These are phyloP conservation scores for Hevea brasiliensis DNA, from an alignment of 345 rosid genomes.

Conservation along the genomic window DNA sequence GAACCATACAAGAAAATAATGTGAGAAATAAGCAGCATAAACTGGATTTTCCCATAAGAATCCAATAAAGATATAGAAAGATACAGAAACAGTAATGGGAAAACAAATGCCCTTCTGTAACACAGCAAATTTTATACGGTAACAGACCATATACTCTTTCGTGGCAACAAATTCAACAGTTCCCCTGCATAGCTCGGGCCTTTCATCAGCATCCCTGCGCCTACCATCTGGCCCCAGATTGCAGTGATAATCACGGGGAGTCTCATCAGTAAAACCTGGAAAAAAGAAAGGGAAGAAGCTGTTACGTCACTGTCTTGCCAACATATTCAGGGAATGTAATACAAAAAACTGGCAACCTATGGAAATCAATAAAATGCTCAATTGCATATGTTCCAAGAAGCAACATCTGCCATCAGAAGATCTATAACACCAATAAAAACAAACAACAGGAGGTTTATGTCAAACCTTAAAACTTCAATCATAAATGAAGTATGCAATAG, in stretches of 20 bases:
- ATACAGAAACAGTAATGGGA: background rate
- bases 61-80: background rate
- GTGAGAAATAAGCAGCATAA: background rate
- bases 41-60: background rate
- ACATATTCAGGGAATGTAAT: slow-evolving; percentile 4
- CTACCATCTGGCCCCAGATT: slow-evolving; percentile 90
- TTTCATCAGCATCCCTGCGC: slow-evolving; percentile 93
- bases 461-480: background rate
- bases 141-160: slow-evolving; percentile 86
- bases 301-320: slow-evolving; percentile 13
- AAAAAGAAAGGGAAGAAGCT: slow-evolving; percentile 18
- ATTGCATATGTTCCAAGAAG: background rate
- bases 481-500: background rate
- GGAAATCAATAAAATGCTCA: slow-evolving; percentile 1
- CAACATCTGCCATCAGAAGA: background rate
- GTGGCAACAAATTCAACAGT: slow-evolving; percentile 92
- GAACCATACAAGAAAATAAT: background rate
- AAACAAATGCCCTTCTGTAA: background rate
- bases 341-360: background rate
- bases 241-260: slow-evolving; percentile 87
- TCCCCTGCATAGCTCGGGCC: slow-evolving; percentile 95
- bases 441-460: background rate
- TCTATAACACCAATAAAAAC: background rate
- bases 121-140: background rate
- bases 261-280: slow-evolving; percentile 73